These are phyloP conservation scores for Chalciporus piperatoides DNA, from an alignment of 1,284 basidiomycete species.

Conservation along the genomic window DNA sequence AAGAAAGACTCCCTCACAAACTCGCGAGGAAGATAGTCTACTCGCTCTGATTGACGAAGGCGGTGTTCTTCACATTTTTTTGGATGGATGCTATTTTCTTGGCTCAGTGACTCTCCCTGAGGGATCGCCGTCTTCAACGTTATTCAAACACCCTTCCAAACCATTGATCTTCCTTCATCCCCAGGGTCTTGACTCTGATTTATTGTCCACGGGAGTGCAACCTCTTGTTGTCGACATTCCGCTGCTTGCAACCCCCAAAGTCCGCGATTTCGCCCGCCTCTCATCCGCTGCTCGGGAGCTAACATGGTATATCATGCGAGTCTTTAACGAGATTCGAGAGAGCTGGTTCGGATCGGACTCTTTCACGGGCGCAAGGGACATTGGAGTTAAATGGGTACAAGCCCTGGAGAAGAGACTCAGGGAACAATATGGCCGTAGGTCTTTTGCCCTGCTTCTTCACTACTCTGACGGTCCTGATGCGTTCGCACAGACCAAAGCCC, in stretches of 20 bases:
- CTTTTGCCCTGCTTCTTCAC: constrained; percentile 8
- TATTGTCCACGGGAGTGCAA: constrained; percentile 36
- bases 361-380: constrained; percentile 59
- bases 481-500: constrained; percentile 48
- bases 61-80: constrained; percentile 58
- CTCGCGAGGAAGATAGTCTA: constrained; percentile 54
- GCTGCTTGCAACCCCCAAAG: constrained; percentile 49
- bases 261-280: constrained; percentile 64
- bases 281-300: constrained; percentile 71
- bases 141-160: constrained; percentile 48
- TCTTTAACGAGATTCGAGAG: constrained; percentile 65
- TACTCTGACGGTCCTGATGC: constrained; percentile 6
- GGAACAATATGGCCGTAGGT: constrained; percentile 62
- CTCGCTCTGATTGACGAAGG: constrained; percentile 55
- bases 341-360: constrained; percentile 69
- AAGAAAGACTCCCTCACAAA: constrained; percentile 13
- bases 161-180: constrained; percentile 50
- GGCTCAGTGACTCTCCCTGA: constrained; percentile 47
- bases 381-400: constrained; percentile 71
- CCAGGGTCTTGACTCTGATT: constrained; percentile 26
- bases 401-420: constrained; percentile 59
- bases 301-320: constrained; percentile 63
- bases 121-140: constrained; percentile 39
- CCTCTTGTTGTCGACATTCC: constrained; percentile 55
- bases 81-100: constrained; percentile 80